Evolutionary conservation across 1,139 yeast species (phyloP).

Genomic region (Suhomyces bolitotheri): DNA sequence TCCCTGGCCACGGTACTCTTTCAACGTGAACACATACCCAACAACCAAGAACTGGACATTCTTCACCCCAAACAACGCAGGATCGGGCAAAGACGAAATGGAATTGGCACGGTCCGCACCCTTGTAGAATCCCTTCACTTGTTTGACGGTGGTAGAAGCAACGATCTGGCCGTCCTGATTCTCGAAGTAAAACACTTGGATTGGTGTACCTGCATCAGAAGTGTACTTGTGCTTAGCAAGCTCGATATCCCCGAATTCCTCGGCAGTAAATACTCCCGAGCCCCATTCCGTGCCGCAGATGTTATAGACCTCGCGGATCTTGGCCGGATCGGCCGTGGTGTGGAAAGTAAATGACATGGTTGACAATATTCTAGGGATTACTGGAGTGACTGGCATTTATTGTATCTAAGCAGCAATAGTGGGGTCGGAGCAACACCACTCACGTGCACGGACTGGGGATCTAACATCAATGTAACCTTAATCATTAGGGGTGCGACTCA

Average conservation of each 20-base stretch:
- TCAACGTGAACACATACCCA: constrained; percentile 31
- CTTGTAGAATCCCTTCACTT: constrained; percentile 32
- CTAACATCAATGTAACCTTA: no score
- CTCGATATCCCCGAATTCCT: constrained; percentile 28
- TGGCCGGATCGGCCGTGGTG: constrained; percentile 29
- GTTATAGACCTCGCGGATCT: constrained; percentile 27
- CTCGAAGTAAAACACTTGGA: constrained; percentile 31
- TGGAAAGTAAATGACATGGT: constrained; percentile 15
- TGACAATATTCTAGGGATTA: no score
- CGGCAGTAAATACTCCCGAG: constrained; percentile 22
- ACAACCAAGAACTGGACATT: constrained; percentile 30
- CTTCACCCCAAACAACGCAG: constrained; percentile 35
- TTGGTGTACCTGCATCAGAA: constrained; percentile 16
- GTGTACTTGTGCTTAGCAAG: constrained; percentile 18
- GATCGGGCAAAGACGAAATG: constrained; percentile 36
- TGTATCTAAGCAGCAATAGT: no score
- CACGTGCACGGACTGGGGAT: no score
- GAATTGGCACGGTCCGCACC: constrained; percentile 32
- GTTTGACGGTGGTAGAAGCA: constrained; percentile 29
- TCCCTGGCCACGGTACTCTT: constrained; percentile 32
- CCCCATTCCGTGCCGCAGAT: constrained; percentile 36
- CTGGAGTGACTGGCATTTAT: no score
- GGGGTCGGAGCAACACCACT: no score
- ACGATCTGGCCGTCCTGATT: constrained; percentile 30
- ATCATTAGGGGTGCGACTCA: no score